Conservation (phyloP, 2,329 filamentous ascomycete species). For the Lasiodiplodia sp. region DNA sequence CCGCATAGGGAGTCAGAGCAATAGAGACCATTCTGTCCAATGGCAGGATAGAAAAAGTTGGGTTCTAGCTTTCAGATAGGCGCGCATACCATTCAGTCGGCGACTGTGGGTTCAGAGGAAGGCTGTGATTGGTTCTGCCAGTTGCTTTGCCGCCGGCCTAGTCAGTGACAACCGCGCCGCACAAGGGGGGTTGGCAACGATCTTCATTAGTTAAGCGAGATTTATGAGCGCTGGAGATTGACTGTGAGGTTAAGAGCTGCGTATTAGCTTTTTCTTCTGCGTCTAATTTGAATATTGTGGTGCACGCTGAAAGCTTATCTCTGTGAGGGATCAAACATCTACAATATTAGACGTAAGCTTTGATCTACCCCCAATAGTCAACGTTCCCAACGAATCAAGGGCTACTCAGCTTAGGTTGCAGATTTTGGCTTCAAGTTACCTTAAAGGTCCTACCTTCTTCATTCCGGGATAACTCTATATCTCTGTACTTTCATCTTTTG, state of each 20-base stretch:
- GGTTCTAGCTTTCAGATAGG: neutral
- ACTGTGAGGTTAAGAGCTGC: neutral
- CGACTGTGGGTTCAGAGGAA: neutral
- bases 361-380: no score
- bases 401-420: no score
- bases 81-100: neutral
- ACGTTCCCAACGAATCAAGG: no score
- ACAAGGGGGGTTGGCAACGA: neutral
- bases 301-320: neutral
- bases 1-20: neutral
- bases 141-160: neutral
- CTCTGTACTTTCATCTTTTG: no score
- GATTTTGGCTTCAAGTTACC: no score
- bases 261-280: neutral
- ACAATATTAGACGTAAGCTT: no score
- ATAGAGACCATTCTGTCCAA: neutral
- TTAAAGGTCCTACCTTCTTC: no score
- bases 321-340: no score
- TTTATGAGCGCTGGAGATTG: neutral
- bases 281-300: neutral
- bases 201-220: neutral
- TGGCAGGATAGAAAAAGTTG: neutral
- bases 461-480: no score
- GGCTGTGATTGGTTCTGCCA: neutral
- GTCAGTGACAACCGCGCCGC: constrained; percentile 1